phyloP scores from a whole-genome alignment of 2,329 filamentous ascomycete species.

The Fusarium duplospermum region DNA sequence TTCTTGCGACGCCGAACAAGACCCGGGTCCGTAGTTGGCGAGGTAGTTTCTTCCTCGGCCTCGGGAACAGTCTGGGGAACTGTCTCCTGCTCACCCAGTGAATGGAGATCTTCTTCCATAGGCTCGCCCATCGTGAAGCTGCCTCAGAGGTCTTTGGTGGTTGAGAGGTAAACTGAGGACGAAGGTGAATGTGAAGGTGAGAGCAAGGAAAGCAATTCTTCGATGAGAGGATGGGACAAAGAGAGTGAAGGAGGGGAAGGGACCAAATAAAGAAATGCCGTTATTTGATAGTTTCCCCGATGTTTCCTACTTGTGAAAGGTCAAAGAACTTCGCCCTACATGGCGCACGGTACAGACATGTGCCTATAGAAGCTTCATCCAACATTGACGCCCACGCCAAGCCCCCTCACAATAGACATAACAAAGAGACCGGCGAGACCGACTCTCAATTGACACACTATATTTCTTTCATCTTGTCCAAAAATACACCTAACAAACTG shows the following conservation, averaged over 20 bases:
- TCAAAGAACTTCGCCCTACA: constrained; percentile 7
- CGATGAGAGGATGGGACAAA: constrained; percentile 1
- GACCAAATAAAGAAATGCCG: constrained; percentile 3
- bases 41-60: not conserved
- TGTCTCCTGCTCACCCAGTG: not conserved
- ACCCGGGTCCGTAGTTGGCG: not conserved
- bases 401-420: constrained; percentile 20
- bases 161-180: not conserved
- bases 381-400: constrained; percentile 11
- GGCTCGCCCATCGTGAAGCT: constrained; percentile 16
- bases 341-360: constrained; percentile 12
- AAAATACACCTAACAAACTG: constrained; percentile 4
- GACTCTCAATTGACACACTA: not conserved
- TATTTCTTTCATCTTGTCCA: not conserved
- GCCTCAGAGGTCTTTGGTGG: not conserved
- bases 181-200: not conserved
- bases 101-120: constrained; percentile 1
- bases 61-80: not conserved
- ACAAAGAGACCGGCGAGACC: constrained; percentile 39
- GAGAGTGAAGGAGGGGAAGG: not conserved
- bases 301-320: not conserved
- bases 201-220: not conserved
- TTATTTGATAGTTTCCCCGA: not conserved
- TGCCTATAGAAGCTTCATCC: not conserved
- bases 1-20: constrained; percentile 10